phyloP scores from a whole-genome alignment of 108 stramenopile species.

The Skeletonema costatum region DNA sequence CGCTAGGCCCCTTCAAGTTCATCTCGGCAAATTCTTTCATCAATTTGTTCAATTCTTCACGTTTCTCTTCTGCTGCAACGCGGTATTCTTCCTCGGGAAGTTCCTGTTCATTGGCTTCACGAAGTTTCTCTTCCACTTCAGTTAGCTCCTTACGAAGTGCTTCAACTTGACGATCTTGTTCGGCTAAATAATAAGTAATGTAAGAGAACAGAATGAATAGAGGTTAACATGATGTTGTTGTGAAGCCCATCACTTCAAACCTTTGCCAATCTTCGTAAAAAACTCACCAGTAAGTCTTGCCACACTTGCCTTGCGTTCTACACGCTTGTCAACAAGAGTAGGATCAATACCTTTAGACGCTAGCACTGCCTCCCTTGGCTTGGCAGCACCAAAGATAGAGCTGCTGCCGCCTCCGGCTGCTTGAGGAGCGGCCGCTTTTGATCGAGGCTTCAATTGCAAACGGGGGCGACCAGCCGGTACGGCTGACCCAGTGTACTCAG shows the following conservation, averaged over 20 bases:
- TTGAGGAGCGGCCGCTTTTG: conserved; percentile 2
- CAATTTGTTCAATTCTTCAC: conserved; percentile 46
- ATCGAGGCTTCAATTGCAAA: conserved; percentile 45
- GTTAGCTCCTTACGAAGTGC: conserved; percentile 50
- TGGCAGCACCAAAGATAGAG: conserved; percentile 55
- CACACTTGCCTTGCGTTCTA: conserved; percentile 53
- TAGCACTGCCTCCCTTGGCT: conserved; percentile 54
- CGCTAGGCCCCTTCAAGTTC: conserved; percentile 22
- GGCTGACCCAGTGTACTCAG: conserved; percentile 14
- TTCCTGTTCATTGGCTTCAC: conserved; percentile 66
- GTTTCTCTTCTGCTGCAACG: conserved; percentile 40
- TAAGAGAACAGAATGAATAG: background rate
- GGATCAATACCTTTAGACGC: conserved; percentile 59
- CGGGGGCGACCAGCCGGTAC: conserved; percentile 28
- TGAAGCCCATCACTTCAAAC: background rate
- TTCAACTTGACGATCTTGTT: conserved; percentile 58
- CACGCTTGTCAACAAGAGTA: conserved; percentile 39
- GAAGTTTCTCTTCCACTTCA: conserved; percentile 48
- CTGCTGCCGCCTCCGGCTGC: background rate
- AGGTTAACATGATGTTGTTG: background rate
- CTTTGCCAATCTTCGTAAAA: background rate
- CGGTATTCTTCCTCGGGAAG: conserved; percentile 59
- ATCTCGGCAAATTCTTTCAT: conserved; percentile 41
- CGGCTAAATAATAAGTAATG: conserved; percentile 10
- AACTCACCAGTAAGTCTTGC: conserved; percentile 43